Evolutionary conservation across 768 basidiomycete genomes (phyloP).

Genomic region (Rubroboletus pulcherrimus): DNA sequence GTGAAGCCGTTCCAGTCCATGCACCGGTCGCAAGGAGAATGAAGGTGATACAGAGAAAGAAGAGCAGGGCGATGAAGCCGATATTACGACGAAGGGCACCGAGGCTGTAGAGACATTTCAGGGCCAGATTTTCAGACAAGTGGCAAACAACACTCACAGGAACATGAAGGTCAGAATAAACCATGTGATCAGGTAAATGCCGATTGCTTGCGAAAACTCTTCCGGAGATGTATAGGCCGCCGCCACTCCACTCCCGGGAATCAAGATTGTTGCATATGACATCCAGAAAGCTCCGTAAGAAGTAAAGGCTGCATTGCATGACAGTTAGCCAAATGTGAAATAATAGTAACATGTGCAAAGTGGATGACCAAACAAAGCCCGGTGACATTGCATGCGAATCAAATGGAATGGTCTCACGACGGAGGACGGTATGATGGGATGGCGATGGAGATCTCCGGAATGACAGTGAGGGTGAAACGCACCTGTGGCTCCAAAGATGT

Average conservation of each 20-base stretch:
- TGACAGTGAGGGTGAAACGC: conserved; percentile 19
- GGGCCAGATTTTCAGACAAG: neutral
- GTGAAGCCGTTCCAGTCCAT: conserved; percentile 24
- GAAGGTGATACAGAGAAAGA: conserved; percentile 54
- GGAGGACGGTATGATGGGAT: neutral
- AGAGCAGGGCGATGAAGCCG: conserved; percentile 46
- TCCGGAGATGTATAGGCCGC: conserved; percentile 42
- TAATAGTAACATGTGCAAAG: neutral
- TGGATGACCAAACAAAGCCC: neutral
- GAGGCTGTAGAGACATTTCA: conserved; percentile 31
- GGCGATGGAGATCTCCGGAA: neutral
- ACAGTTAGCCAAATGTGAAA: neutral
- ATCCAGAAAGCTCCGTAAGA: conserved; percentile 90
- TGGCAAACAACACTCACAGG: conserved; percentile 40
- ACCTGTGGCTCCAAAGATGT: conserved; percentile 73
- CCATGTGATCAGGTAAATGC: conserved; percentile 75
- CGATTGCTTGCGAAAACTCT: conserved; percentile 57
- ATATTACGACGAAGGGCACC: conserved; percentile 50
- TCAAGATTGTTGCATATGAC: conserved; percentile 70
- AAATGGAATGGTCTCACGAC: neutral
- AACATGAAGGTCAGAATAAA: conserved; percentile 67
- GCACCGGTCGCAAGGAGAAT: conserved; percentile 40
- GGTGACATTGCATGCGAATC: neutral
- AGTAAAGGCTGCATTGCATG: conserved; percentile 57
- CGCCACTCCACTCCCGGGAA: conserved; percentile 63